phyloP scores from a whole-genome alignment of 2,329 filamentous ascomycete genomes.

The Talaromyces sp. region DNA sequence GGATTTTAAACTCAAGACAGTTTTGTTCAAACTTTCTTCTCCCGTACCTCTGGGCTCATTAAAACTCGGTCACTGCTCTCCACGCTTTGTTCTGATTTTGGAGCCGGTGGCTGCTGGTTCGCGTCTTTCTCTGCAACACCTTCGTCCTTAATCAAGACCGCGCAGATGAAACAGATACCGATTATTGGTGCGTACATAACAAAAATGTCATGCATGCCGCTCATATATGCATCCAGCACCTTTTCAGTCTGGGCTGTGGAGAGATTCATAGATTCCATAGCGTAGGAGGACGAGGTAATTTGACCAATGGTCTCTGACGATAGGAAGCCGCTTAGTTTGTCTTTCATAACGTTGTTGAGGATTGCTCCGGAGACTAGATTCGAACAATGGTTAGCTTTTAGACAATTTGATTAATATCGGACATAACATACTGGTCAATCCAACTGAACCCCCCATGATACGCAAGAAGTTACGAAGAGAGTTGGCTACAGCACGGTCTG shows the following conservation, averaged over 20 bases:
- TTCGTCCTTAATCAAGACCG: slow-evolving; percentile 4
- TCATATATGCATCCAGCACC: slow-evolving; percentile 5
- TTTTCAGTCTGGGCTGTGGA: neutral
- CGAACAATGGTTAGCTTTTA: neutral
- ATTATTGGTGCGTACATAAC: slow-evolving; percentile 7
- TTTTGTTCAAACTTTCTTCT: neutral
- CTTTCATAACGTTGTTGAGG: slow-evolving; percentile 6
- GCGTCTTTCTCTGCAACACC: slow-evolving; percentile 7
- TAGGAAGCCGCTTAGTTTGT: neutral
- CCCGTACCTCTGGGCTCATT: neutral
- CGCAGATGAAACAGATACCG: slow-evolving; percentile 5
- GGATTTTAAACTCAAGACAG: neutral
- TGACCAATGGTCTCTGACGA: neutral
- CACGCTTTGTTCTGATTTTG: neutral
- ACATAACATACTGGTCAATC: slow-evolving; percentile 3
- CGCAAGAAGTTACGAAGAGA: slow-evolving; percentile 8
- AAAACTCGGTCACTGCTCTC: neutral
- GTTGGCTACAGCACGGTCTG: slow-evolving; percentile 8
- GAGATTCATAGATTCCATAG: neutral
- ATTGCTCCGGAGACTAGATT: slow-evolving; percentile 6
- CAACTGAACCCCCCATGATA: slow-evolving; percentile 7
- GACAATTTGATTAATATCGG: neutral
- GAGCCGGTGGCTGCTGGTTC: neutral
- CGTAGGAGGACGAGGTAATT: slow-evolving; percentile 7
- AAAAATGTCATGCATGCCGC: slow-evolving; percentile 8